Evolutionary conservation across 306 rosid genomes (phyloP), one percentile per base, ranked within the genome.

Genomic region (Coriaria nepalensis): DNA sequence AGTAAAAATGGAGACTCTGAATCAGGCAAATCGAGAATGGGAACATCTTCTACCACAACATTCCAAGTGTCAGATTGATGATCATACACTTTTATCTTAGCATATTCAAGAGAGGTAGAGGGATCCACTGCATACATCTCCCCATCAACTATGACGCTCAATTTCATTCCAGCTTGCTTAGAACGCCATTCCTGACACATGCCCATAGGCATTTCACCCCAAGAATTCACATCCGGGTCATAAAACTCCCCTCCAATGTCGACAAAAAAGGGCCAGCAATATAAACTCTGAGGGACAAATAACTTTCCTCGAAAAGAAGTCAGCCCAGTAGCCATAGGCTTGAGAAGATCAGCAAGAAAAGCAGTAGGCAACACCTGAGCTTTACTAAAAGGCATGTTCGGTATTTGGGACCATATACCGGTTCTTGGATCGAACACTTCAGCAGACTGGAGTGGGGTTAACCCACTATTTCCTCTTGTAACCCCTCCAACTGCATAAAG

Each of bases 111-210:
- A 44, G 86, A 62, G 49, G 65, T 90, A 5, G 94, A 81, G 15
- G 97, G 97, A 53, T 84, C 97, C 62, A 84, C 74, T 41, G 95
- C 97, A 52, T 84, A 90, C 57, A 90, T 62, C 57, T 90, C 87
- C 36, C 85, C 93, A 40, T 81, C 90, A 38, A 90, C 86, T 13
- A 82, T 83, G 8, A 90, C 79, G 14, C 97, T 90, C 68, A 79
- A 52, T 63, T 90, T 90, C 15, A 95, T 75, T 47, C 92, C 92
- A 2, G 94, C 97, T 44, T 84, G 97, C 56, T 80, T 65, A 8
- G 94, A 90, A 52, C 95, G 97, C 97, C 97, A 90, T 10, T 92
- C 95, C 47, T 90, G 95, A 32, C 97, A 93, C 97, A 90, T 90
- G 40, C 97, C 95, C 49, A 4, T 29, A 13, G 97, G 95, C 97